These are phyloP conservation scores for Plasmodium inui DNA, from an alignment of 169 alveolate species.

Conservation along the genomic window DNA sequence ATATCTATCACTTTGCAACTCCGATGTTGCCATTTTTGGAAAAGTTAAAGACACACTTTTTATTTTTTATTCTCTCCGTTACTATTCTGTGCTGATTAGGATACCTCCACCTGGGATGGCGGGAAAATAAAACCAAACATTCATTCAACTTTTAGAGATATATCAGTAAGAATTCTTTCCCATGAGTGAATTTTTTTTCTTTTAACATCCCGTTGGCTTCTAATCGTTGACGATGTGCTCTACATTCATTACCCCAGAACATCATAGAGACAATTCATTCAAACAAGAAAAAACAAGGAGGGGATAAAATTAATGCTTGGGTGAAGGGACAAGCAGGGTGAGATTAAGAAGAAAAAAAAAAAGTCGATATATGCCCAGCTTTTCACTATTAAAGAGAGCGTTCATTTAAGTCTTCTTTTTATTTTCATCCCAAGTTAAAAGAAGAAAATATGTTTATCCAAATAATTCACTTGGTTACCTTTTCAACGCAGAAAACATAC, in stretches of 20 bases:
- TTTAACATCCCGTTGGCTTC: background rate
- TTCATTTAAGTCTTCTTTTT: background rate
- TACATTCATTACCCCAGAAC: background rate
- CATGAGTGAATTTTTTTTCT: background rate
- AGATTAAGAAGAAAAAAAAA: background rate
- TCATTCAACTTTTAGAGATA: slow-evolving; percentile 46
- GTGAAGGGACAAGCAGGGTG: background rate
- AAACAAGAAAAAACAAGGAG: slow-evolving; percentile 29
- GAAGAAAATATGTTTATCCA: background rate
- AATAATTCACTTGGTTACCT: slow-evolving; percentile 2
- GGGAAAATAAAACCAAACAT: slow-evolving; percentile 40
- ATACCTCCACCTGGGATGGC: slow-evolving; percentile 15
- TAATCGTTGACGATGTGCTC: background rate
- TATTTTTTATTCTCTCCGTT: background rate
- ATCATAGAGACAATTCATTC: slow-evolving; percentile 44
- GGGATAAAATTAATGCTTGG: background rate
- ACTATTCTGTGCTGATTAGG: background rate
- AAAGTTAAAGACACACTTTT: background rate
- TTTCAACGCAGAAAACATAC: slow-evolving; percentile 11
- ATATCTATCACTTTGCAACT: background rate
- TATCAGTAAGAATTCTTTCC: slow-evolving; percentile 8
- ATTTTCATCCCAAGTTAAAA: background rate
- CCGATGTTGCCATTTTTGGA: background rate
- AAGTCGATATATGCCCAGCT: background rate
- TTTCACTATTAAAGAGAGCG: background rate